These are phyloP conservation scores for Suillus ampliporus DNA, from an alignment of 768 basidiomycete genomes.

Conservation along the genomic window DNA sequence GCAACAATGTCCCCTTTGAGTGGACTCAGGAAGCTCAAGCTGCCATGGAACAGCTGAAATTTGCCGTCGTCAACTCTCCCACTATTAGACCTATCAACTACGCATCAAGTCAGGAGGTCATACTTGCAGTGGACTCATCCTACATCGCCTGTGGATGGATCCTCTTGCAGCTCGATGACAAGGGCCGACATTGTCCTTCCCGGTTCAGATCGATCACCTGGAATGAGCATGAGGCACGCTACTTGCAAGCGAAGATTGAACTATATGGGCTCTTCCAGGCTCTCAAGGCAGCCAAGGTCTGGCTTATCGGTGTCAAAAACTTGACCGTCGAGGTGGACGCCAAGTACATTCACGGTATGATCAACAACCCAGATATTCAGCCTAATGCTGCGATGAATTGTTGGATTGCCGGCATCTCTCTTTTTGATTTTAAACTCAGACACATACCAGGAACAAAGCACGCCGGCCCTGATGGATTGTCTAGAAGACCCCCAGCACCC, in stretches of 20 bases:
- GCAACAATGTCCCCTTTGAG: too few relatives aligned
- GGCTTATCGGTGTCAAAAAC: too few relatives aligned
- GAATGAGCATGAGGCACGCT: conserved; percentile 23
- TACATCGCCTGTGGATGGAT: conserved; percentile 43
- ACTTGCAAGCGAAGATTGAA: conserved; percentile 29
- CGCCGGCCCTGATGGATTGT: too few relatives aligned
- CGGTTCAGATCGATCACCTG: conserved; percentile 44
- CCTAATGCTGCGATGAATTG: conserved; percentile 20
- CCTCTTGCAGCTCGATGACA: conserved; percentile 39
- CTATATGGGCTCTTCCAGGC: conserved; percentile 24
- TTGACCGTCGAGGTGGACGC: too few relatives aligned
- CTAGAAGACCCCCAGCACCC: too few relatives aligned
- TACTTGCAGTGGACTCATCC: conserved; percentile 45
- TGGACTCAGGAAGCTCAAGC: too few relatives aligned
- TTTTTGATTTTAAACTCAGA: not conserved
- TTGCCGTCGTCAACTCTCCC: too few relatives aligned
- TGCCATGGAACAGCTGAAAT: too few relatives aligned
- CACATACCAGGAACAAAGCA: too few relatives aligned
- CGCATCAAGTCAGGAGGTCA: conserved; percentile 28
- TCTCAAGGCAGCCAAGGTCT: too few relatives aligned
- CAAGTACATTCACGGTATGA: too few relatives aligned
- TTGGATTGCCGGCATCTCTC: conserved; percentile 21
- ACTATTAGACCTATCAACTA: too few relatives aligned
- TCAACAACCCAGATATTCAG: conserved; percentile 5
- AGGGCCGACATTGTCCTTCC: conserved; percentile 25